Conservation (phyloP, 2,329 filamentous ascomycete genomes). For the Ilyonectria mors-panacis region DNA sequence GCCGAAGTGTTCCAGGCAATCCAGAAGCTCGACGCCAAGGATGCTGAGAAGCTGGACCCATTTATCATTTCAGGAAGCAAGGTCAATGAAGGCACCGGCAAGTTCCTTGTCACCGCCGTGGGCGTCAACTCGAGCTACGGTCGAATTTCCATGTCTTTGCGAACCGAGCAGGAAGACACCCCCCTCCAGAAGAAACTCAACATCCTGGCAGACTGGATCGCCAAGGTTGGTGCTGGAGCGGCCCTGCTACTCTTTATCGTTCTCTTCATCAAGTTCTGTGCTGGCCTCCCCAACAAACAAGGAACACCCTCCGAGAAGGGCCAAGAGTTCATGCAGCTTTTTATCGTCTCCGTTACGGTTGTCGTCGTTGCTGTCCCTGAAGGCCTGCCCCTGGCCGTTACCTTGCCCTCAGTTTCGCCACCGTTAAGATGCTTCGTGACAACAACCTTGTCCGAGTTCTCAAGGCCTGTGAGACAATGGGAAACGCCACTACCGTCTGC, state of each 20-base stretch:
- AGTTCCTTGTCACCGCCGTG: conserved; percentile 69
- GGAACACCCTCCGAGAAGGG: conserved; percentile 69
- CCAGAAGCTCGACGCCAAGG: conserved; percentile 58
- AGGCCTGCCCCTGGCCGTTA: conserved; percentile 77
- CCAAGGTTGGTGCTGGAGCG: conserved; percentile 71
- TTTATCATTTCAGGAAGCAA: conserved; percentile 74
- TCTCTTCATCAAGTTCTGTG: conserved; percentile 83
- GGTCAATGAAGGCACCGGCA: conserved; percentile 68
- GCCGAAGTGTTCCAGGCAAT: conserved; percentile 71
- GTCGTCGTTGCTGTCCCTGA: conserved; percentile 79
- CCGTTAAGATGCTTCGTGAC: conserved; percentile 78
- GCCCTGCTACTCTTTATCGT: conserved; percentile 82
- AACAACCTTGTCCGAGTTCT: conserved; percentile 79
- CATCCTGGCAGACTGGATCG: conserved; percentile 50
- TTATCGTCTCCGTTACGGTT: conserved; percentile 77
- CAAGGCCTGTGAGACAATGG: conserved; percentile 80
- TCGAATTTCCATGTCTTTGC: conserved; percentile 69
- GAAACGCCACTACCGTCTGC: conserved; percentile 81
- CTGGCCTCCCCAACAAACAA: conserved; percentile 67
- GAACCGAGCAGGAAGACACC: conserved; percentile 66
- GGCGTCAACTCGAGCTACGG: conserved; percentile 69
- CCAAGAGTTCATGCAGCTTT: conserved; percentile 72
- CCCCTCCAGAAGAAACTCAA: conserved; percentile 70
- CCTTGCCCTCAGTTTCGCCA: conserved; percentile 77
- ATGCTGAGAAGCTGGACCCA: conserved; percentile 69